Base-by-base conservation (phyloP, 2,329 filamentous ascomycete genomes). In the Phoma herbarum region DNA sequence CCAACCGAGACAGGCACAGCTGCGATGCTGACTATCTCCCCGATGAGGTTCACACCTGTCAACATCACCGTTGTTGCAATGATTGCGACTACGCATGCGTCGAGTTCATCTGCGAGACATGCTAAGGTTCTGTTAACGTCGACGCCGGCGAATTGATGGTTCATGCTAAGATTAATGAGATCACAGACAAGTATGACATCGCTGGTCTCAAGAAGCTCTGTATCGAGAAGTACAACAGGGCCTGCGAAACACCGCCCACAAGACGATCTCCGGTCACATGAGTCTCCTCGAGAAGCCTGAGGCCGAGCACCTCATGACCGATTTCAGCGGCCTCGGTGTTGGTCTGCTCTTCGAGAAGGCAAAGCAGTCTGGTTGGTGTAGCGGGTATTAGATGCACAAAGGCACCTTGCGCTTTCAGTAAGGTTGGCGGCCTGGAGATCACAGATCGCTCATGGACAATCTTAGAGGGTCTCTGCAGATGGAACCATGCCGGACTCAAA, bases 111-210 rank as follows among this genome's bases (percentile, higher is more conserved):
- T 46, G 50, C 10, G 3, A 14, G 5, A 4, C 28, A 0, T 53
- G 51, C 20, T n/a, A 23, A n/a, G n/a, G n/a, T 39, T 22, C 31
- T 11, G 9, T 29, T 14, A 16, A 20, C 6, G 42, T 28, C 12
- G 31, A 35, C 3, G 5, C 22, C 2, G 3, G 18, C 2, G 29
- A 52, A 18, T 22, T 44, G 2, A 23, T 52, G 2, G 11, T 26
- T 2, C 50, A 44, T n/a, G 20, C 59, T 0, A 57, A 59, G 20
- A 45, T 64, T 48, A 64, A 66, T 28, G 53, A 57, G 14, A 39
- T 60, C 2, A 61, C 35, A 6, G 65, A 65, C 22, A 65, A 67
- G 28, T 67, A 62, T 22, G 23, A 53, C 11, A 49, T 64, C n/a
- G 12, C 18, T 1, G 54, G 59, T 5, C 41, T 65, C 18, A 63